Evolutionary conservation across 2,329 filamentous ascomycete species (phyloP), one percentile per base, ranked within the genome.

Genomic region (Neurospora sp.): DNA sequence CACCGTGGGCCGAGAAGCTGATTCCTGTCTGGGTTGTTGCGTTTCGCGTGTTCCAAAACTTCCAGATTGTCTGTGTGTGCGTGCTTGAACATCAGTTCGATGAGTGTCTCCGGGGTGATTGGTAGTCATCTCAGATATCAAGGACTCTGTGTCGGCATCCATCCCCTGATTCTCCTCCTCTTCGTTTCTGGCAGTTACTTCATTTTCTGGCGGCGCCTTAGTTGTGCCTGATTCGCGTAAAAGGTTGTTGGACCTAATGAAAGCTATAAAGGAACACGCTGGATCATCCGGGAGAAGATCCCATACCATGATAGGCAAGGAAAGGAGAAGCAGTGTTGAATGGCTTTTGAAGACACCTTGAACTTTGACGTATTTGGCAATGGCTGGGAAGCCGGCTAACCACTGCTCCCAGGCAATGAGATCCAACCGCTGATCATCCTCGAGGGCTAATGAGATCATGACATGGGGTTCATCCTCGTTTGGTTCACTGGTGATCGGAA

Each of bases 341-440:
- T 88, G 85, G 67, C 86, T 88, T 74, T 87, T 87, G 77, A 88
- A 89, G 0, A 88, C 82, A 8, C 86, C 86, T 74, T 89, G 86
- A 6, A 89, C 83, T 74, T 87, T 87, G 76, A 87, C 86, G 72
- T 87, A 85, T 73, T 85, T 88, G 57, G 86, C 86, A 69, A 88
- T 79, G 2, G 85, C 83, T 0, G 87, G 86, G 71, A 88, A 87
- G 19, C 80, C 82, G 37, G 80, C 78, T 3, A 88, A 80, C 86
- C 86, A 88, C 69, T 83, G 81, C 74, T 88, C 83, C 86, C 86
- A 88, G 4, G 85, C 85, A 69, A 85, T 83, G n/a, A 89, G 78
- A 66, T 88, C 86, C 1, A 88, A 77, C 15, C 80, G 79, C 72
- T 88, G 86, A 68, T 88, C 82, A 11, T 86, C 85, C 74, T 88